phyloP scores from a whole-genome alignment of 352 stramenopile genomes.

The Vaucheria bursata region DNA sequence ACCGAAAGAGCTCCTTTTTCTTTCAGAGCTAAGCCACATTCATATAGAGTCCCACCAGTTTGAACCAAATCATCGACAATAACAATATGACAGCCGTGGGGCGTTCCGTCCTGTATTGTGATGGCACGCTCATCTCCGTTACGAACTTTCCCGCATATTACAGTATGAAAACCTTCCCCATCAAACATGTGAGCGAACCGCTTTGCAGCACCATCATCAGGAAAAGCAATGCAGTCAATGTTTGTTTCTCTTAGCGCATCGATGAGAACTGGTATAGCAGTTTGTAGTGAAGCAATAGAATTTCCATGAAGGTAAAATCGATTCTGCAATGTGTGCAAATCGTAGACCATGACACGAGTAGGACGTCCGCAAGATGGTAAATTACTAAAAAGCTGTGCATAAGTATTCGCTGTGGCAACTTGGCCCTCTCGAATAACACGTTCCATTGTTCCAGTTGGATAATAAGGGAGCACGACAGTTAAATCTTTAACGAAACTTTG shows the following conservation, averaged over 20 bases:
- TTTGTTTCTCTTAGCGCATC: constrained; percentile 28
- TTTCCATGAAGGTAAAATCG: constrained; percentile 57
- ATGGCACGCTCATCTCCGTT: constrained; percentile 58
- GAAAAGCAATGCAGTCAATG: constrained; percentile 58
- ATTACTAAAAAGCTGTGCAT: constrained; percentile 61
- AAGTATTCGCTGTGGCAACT: constrained; percentile 62
- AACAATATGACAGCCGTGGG: constrained; percentile 54
- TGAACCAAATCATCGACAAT: constrained; percentile 69
- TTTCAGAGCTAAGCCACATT: constrained; percentile 54
- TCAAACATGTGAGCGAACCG: constrained; percentile 62
- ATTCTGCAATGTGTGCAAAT: constrained; percentile 61
- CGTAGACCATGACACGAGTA: constrained; percentile 62
- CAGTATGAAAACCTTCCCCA: constrained; percentile 22
- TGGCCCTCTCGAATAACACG: constrained; percentile 56
- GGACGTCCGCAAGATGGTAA: constrained; percentile 59
- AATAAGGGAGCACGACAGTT: constrained; percentile 64
- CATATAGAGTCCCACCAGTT: constrained; percentile 67
- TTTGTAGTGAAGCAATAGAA: constrained; percentile 59
- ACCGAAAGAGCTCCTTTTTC: constrained; percentile 55
- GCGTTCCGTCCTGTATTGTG: constrained; percentile 61
- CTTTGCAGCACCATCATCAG: constrained; percentile 66
- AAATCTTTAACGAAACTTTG: constrained; percentile 59
- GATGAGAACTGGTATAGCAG: constrained; percentile 59
- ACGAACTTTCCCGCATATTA: constrained; percentile 58
- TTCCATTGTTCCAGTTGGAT: constrained; percentile 65